Conservation (phyloP, 2,329 filamentous ascomycete species). For the Ceratocystis eucalypticola region DNA sequence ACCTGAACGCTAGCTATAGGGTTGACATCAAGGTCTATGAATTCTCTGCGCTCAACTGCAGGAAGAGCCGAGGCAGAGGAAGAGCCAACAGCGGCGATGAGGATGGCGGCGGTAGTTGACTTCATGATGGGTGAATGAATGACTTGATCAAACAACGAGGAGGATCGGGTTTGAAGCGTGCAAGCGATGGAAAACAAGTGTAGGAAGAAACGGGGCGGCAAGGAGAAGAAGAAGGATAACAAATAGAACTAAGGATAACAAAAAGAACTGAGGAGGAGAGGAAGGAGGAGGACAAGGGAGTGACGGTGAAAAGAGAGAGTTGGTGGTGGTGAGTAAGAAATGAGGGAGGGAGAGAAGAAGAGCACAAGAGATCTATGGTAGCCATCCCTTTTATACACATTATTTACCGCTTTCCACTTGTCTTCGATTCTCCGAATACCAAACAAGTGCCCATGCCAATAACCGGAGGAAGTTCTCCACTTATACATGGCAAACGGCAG, state of each 20-base stretch:
- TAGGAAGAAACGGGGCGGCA: background rate
- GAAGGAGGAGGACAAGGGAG: background rate
- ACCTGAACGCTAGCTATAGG: conserved; percentile 40
- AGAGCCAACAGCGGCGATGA: conserved; percentile 10
- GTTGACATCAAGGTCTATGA: conserved; percentile 14
- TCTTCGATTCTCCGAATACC: no score
- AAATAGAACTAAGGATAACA: background rate
- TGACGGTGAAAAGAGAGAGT: no score
- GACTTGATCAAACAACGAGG: no score
- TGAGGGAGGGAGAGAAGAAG: background rate
- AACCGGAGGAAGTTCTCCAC: no score
- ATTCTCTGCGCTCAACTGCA: no score
- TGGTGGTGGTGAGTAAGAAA: background rate
- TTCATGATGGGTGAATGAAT: conserved; percentile 4
- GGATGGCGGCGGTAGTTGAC: conserved; percentile 1
- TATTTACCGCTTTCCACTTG: no score
- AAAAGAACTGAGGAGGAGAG: background rate
- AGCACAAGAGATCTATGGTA: background rate
- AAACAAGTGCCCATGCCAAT: no score
- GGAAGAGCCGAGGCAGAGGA: conserved; percentile 9
- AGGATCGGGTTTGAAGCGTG: no score
- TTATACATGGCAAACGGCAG: background rate
- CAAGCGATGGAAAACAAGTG: background rate
- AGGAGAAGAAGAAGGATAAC: background rate
- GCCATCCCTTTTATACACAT: no score